A percentile compares a stretch with the other conserved stretches of the same genome.
These are phyloP conservation scores for Pestalotiopsis sp. DNA, from an alignment of 2,329 filamentous ascomycete genomes.

Conservation along the genomic window DNA sequence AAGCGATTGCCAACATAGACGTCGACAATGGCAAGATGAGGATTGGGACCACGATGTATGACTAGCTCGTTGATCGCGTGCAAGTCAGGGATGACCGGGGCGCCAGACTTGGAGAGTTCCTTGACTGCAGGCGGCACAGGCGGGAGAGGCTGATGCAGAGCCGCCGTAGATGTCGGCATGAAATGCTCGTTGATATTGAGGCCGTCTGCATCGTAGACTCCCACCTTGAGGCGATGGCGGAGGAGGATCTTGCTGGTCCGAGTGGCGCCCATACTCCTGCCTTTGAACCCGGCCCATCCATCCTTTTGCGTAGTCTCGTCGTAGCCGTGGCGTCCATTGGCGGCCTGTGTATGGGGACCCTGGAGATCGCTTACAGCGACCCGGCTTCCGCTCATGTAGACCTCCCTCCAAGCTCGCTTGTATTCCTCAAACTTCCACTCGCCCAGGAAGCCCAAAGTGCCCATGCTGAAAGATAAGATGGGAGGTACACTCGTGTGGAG, in stretches of 20 bases:
- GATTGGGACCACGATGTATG: slow-evolving; percentile 85
- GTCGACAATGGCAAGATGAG: slow-evolving; percentile 88
- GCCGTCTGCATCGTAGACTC: slow-evolving; percentile 73
- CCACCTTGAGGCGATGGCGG: slow-evolving; percentile 83
- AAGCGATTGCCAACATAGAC: slow-evolving; percentile 88
- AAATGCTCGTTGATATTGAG: slow-evolving; percentile 56
- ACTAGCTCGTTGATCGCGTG: slow-evolving; percentile 93
- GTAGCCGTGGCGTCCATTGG: slow-evolving; percentile 28
- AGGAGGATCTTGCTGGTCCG: slow-evolving; percentile 80
- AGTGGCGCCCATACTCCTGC: slow-evolving; percentile 76
- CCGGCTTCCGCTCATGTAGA: slow-evolving; percentile 75
- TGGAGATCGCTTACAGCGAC: slow-evolving; percentile 47
- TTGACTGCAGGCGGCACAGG: slow-evolving; percentile 17
- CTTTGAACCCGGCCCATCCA: slow-evolving; percentile 72
- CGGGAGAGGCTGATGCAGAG: slow-evolving; percentile 38
- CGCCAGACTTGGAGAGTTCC: slow-evolving; percentile 12
- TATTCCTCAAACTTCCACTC: slow-evolving; percentile 96
- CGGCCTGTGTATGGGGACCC: slow-evolving; percentile 39
- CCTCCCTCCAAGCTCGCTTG: slow-evolving; percentile 87
- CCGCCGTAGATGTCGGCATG: slow-evolving; percentile 46
- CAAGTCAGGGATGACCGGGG: slow-evolving; percentile 39
- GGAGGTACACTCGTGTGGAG: slow-evolving; percentile 81
- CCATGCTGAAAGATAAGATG: slow-evolving; percentile 94
- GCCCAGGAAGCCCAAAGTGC: slow-evolving; percentile 88
- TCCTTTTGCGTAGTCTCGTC: slow-evolving; percentile 23